Evolutionary conservation across 768 basidiomycete genomes (phyloP), one percentile per base, ranked within the genome.

Genomic region (Aureoboletus auriporus): DNA sequence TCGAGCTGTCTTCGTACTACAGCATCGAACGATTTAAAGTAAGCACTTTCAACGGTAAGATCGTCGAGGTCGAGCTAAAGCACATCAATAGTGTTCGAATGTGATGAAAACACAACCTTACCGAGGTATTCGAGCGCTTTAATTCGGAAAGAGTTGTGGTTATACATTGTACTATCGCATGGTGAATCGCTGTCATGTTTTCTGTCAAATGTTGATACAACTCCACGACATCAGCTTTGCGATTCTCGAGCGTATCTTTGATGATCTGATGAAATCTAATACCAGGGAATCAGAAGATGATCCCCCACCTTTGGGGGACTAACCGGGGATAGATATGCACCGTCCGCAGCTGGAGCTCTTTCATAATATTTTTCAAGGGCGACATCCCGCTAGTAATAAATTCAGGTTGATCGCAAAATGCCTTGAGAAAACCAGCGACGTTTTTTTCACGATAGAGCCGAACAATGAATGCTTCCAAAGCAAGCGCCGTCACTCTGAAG

Each of bases 391-490:
- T 90, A 0, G 88, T 93, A 52, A 99, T 96, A 53, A 87, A 82
- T 65, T 98, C 96, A 5, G 95, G 93, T 59, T 97, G 89, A 66
- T 98, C 96, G 2, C 93, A 91, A 62, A 99, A 96, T 0, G 93
- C 96, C 67, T 99, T 98, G 55, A 97, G 72, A 66, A 98, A 99
- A 1, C 95, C 95, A 2, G 74, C 75, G 63, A 77, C 80, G 71
- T 97, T 99, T 70, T 86, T 83, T 67, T 96, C 86, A 36, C 95
- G 80, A 63, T 86, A 97, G 3, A 96, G 71, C 3, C 94, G 82
- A 42, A 93, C 86, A 33, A 97, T 90, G 70, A 98, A 99, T 0
- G 93, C 91, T 63, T 97, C 95, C 40, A 86, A 72, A 23, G 84
- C 88, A 1, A 92, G 76, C 2, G 89, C 79, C 0, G 88, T 90